Evolutionary conservation across 331 rosid species (phyloP).

Genomic region (Stylosanthes scabra): DNA sequence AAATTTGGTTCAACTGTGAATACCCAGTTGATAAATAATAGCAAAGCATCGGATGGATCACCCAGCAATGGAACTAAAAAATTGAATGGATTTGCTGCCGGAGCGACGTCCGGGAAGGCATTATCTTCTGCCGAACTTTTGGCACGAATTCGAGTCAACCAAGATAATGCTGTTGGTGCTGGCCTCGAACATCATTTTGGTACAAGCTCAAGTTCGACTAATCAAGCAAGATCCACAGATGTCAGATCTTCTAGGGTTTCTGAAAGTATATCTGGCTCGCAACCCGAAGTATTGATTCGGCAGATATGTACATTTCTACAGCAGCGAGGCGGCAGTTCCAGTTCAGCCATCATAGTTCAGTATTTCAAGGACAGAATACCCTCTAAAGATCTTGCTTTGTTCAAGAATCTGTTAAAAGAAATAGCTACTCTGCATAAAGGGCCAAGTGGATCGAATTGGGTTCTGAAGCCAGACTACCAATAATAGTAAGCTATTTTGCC

Average conservation of each 20-base stretch:
- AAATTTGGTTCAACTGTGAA: conserved; percentile 88
- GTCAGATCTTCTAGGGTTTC: conserved; percentile 57
- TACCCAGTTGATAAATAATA: conserved; percentile 53
- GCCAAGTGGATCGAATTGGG: conserved; percentile 72
- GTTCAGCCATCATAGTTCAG: conserved; percentile 77
- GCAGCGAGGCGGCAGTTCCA: conserved; percentile 74
- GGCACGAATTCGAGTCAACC: conserved; percentile 71
- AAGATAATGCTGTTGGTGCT: conserved; percentile 73
- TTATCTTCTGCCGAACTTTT: conserved; percentile 81
- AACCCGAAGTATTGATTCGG: conserved; percentile 85
- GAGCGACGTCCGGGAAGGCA: conserved; percentile 84
- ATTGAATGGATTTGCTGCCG: conserved; percentile 67
- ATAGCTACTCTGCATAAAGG: conserved; percentile 77
- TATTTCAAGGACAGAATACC: conserved; percentile 85
- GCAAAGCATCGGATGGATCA: conserved; percentile 52
- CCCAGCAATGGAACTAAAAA: conserved; percentile 51
- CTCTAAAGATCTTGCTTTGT: conserved; percentile 74
- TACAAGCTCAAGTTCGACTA: conserved; percentile 42
- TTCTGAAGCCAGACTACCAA: conserved; percentile 79
- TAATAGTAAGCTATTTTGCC: conserved; percentile 36
- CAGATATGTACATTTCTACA: conserved; percentile 80
- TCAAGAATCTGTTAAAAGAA: conserved; percentile 92
- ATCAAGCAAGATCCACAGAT: conserved; percentile 50
- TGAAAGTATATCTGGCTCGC: conserved; percentile 56
- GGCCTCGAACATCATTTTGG: conserved; percentile 72